These are phyloP conservation scores for Teratosphaeria epicoccoides DNA, from an alignment of 2,329 filamentous ascomycete genomes.

Conservation along the genomic window DNA sequence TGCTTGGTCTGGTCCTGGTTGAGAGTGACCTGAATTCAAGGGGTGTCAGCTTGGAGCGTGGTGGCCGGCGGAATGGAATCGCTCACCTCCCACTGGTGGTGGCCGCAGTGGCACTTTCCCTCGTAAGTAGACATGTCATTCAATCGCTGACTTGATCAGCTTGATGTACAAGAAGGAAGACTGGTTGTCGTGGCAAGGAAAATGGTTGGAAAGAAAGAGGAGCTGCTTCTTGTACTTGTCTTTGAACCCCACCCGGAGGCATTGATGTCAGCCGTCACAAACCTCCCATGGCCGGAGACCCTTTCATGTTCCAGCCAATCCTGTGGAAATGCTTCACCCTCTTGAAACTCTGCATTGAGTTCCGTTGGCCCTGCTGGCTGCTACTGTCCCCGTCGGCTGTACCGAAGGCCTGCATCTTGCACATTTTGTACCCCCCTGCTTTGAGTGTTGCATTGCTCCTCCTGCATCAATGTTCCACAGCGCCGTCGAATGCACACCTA, in stretches of 20 bases:
- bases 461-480: too few species aligned
- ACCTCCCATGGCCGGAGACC: background rate
- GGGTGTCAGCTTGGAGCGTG: slow-evolving; percentile 36
- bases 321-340: background rate
- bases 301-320: background rate
- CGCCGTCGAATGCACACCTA: too few species aligned
- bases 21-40: slow-evolving; percentile 17
- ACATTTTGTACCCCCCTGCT: too few species aligned
- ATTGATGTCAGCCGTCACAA: background rate
- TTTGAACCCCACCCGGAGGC: background rate
- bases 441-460: too few species aligned
- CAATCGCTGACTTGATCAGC: background rate
- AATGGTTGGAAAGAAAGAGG: background rate
- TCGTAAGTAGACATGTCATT: slow-evolving; percentile 2
- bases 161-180: background rate
- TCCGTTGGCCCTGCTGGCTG: background rate
- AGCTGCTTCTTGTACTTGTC: background rate
- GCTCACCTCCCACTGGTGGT: slow-evolving; percentile 42
- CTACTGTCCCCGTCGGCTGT: too few species aligned
- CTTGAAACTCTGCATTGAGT: background rate
- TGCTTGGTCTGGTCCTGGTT: background rate
- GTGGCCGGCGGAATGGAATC: slow-evolving; percentile 36
- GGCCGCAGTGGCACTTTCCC: slow-evolving; percentile 47
- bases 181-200: background rate
- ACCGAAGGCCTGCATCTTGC: too few species aligned